These are phyloP conservation scores for Fusarium hainanense DNA, from an alignment of 2,329 filamentous ascomycete genomes.

Conservation along the genomic window DNA sequence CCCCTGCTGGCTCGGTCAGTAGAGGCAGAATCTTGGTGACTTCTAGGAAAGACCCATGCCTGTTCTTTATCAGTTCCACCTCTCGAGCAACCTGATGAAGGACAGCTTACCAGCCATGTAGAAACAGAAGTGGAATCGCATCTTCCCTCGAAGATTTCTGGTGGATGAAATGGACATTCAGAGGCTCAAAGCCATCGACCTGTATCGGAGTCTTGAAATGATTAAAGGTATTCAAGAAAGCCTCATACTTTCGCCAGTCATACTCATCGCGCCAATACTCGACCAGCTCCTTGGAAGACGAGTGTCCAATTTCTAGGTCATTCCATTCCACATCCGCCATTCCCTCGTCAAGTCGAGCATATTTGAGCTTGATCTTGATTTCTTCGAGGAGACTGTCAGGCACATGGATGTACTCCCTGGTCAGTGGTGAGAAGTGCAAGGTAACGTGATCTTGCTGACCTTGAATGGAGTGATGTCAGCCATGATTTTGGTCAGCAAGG, in stretches of 20 bases:
- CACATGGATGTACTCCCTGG: not conserved
- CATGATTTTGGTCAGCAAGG: not conserved
- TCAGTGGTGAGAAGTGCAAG: fast-evolving
- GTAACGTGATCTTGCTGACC: not conserved
- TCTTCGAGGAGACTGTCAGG: fast-evolving
- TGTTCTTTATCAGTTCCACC: not conserved
- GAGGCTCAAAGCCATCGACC: not conserved
- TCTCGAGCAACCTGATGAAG: not conserved
- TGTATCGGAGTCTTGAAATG: not conserved
- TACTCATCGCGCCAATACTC: not conserved
- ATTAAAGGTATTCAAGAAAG: not conserved
- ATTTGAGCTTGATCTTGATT: not conserved
- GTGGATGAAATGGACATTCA: not conserved
- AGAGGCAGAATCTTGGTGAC: not conserved
- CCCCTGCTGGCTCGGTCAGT: fast-evolving
- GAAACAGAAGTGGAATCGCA: not conserved
- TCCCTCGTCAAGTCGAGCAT: not conserved
- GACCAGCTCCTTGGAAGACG: not conserved
- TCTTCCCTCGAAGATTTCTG: fast-evolving
- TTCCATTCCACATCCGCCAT: not conserved
- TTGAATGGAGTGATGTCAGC: not conserved
- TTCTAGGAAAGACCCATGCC: not conserved
- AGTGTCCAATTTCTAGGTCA: not conserved
- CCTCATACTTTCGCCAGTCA: not conserved
- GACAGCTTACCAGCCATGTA: not conserved